phyloP scores from a whole-genome alignment of 2,329 filamentous ascomycete genomes.

The Westerdykella sp. region DNA sequence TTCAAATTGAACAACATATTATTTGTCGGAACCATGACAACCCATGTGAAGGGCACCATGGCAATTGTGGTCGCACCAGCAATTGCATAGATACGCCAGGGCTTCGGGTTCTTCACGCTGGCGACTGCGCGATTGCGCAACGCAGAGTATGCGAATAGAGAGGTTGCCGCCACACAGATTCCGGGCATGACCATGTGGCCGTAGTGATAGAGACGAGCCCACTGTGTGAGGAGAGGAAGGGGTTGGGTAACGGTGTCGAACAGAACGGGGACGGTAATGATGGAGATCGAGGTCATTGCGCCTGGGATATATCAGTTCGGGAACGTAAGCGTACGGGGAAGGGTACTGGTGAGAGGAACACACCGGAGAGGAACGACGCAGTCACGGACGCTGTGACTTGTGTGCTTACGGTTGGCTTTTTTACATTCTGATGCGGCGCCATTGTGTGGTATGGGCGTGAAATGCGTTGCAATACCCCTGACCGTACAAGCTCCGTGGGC shows the following conservation, averaged over 20 bases:
- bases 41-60: constrained; percentile 37
- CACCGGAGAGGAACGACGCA: too few relatives aligned
- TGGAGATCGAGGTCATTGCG: not conserved
- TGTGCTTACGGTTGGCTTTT: too few relatives aligned
- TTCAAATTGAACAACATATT: constrained; percentile 9
- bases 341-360: too few relatives aligned
- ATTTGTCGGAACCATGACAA: constrained; percentile 34
- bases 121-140: too few relatives aligned
- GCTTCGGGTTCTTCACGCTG: not conserved
- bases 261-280: not conserved
- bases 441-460: too few relatives aligned
- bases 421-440: too few relatives aligned
- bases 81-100: not conserved
- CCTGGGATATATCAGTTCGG: not conserved
- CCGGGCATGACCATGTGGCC: constrained; percentile 26
- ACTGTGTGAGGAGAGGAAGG: constrained; percentile 17
- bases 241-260: too few relatives aligned
- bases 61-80: constrained; percentile 23
- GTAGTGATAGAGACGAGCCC: constrained; percentile 32
- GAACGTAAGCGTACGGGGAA: too few relatives aligned
- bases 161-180: constrained; percentile 20
- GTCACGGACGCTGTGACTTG: too few relatives aligned
- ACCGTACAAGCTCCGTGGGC: too few relatives aligned
- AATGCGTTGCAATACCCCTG: too few relatives aligned
- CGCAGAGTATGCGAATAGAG: constrained; percentile 19